These are phyloP conservation scores for Citrullus amarus DNA, from an alignment of 306 rosid species.

Conservation along the genomic window DNA sequence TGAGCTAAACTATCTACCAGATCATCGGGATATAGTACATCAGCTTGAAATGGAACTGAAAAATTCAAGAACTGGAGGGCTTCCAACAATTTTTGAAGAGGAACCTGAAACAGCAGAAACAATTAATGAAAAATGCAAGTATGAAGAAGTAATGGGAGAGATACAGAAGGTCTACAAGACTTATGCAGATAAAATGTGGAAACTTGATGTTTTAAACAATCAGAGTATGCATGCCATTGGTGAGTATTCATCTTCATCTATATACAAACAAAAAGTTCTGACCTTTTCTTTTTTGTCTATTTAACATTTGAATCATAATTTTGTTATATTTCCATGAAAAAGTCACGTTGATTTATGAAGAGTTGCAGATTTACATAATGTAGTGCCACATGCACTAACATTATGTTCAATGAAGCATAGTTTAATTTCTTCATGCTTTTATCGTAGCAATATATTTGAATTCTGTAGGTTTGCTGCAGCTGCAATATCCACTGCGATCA, in stretches of 20 bases:
- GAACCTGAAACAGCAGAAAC: slow-evolving; percentile 36
- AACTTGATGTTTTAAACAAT: slow-evolving; percentile 67
- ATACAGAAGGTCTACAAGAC: slow-evolving; percentile 41
- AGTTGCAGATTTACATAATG: neutral
- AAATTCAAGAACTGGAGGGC: slow-evolving; percentile 60
- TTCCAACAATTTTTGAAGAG: slow-evolving; percentile 63
- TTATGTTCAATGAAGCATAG: neutral
- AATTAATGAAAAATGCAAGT: slow-evolving; percentile 38
- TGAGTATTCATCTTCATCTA: slow-evolving; percentile 14
- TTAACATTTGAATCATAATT: neutral
- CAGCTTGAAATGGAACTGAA: slow-evolving; percentile 59
- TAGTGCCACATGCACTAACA: neutral
- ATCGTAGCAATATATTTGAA: neutral
- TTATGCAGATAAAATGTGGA: slow-evolving; percentile 65
- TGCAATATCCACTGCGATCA: slow-evolving; percentile 40
- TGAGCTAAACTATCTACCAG: slow-evolving; percentile 37
- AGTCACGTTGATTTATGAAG: neutral
- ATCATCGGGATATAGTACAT: slow-evolving; percentile 63
- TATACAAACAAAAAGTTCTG: neutral
- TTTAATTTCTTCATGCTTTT: neutral
- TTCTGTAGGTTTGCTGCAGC: slow-evolving; percentile 57
- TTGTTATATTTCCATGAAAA: neutral
- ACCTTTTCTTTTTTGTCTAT: slow-evolving; percentile 6
- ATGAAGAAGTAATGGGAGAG: slow-evolving; percentile 45
- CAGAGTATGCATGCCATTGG: slow-evolving; percentile 87